Conservation (phyloP, 2,329 filamentous ascomycete genomes). For the Diplodia corticola region DNA sequence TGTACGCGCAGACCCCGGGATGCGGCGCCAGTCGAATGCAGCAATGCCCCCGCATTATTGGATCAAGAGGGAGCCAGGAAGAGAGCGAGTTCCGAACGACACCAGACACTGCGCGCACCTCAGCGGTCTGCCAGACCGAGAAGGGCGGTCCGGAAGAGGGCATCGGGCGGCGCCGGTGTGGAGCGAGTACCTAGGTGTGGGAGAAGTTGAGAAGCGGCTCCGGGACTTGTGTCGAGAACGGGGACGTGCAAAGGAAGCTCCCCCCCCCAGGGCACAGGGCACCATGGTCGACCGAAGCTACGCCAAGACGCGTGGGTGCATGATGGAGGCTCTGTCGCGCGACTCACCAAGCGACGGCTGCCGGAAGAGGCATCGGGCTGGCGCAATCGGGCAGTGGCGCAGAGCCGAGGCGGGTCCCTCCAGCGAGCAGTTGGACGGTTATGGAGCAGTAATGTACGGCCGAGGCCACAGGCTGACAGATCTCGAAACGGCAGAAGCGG, state of each 20-base stretch:
- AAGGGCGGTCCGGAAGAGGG: background rate
- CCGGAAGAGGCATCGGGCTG: conserved; percentile 1
- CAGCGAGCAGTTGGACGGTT: too few species aligned
- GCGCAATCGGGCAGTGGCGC: background rate
- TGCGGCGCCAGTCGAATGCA: conserved; percentile 1
- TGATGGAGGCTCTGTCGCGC: background rate
- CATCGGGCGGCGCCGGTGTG: too few species aligned
- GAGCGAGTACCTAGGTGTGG: too few species aligned
- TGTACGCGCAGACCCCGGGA: conserved; percentile 6
- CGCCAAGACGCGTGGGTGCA: conserved; percentile 1
- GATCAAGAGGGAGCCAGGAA: background rate
- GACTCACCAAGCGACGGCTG: conserved; percentile 12
- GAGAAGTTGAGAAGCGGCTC: background rate
- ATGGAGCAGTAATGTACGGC: too few species aligned
- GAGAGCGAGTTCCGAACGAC: background rate
- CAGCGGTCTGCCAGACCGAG: background rate
- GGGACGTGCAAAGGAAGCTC: background rate
- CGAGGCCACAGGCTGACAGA: conserved; percentile 19
- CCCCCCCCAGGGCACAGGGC: background rate
- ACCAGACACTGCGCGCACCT: background rate
- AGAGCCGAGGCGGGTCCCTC: background rate
- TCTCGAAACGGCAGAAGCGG: conserved; percentile 4
- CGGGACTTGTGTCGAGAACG: background rate
- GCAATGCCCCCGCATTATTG: conserved; percentile 8
- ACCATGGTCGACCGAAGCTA: background rate